phyloP scores from a whole-genome alignment of 2,329 filamentous ascomycete genomes.

The Plectosphaerella cucumerina region DNA sequence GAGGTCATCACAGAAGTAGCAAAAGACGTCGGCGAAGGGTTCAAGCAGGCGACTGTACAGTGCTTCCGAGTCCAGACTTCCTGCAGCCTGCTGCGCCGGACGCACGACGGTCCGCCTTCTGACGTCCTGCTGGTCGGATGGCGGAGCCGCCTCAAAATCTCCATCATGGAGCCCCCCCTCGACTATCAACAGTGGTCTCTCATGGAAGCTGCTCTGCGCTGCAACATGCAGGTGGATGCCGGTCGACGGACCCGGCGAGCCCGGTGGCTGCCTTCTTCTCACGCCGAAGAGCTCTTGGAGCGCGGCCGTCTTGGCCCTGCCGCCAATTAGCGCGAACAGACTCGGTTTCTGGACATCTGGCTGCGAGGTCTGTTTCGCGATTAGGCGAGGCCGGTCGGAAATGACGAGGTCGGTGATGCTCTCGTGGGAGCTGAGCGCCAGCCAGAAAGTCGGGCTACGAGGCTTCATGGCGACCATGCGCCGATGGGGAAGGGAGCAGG shows the following conservation, averaged over 20 bases:
- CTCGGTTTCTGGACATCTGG: neutral
- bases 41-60: constrained; percentile 3
- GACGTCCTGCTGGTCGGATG: neutral
- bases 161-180: neutral
- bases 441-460: neutral
- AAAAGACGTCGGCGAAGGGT: constrained; percentile 3
- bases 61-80: neutral
- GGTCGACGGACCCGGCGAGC: neutral
- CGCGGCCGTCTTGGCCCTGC: neutral
- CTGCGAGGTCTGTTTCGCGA: neutral
- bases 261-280: neutral
- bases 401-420: neutral
- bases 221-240: neutral
- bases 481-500: no score
- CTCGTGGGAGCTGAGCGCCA: neutral
- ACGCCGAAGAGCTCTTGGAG: neutral
- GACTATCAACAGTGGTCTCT: neutral
- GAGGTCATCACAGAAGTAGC: constrained; percentile 3
- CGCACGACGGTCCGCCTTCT: neutral
- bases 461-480: neutral
- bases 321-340: neutral
- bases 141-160: neutral
- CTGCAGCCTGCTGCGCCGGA: neutral
- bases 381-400: neutral
- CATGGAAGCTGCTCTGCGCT: neutral